phyloP scores from a whole-genome alignment of 2,329 filamentous ascomycete genomes.

The Passalora sequoiae region DNA sequence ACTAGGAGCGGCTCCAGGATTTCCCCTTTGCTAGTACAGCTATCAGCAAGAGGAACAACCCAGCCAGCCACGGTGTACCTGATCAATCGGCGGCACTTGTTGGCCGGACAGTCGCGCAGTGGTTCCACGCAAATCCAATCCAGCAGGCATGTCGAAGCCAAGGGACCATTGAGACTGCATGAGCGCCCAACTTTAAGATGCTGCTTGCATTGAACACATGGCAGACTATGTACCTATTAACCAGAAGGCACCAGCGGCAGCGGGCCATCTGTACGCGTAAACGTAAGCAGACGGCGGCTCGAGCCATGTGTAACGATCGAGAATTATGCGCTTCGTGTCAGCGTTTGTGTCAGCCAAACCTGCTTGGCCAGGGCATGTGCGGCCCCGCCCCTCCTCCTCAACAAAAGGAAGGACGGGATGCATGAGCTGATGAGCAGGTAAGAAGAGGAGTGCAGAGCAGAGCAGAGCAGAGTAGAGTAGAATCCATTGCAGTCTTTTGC shows the following conservation, averaged over 20 bases:
- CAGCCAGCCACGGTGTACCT: conserved; percentile 7
- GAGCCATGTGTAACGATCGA: conserved; percentile 1
- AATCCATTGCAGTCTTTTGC: too few species aligned
- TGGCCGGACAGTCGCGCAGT: not conserved
- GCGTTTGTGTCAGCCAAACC: too few species aligned
- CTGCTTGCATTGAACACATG: not conserved
- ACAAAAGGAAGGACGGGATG: too few species aligned
- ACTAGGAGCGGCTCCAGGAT: not conserved
- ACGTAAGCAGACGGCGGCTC: not conserved
- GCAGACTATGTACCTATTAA: not conserved
- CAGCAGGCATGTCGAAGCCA: not conserved
- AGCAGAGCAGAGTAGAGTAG: too few species aligned
- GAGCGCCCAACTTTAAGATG: not conserved
- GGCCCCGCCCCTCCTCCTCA: too few species aligned
- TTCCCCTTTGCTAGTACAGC: not conserved
- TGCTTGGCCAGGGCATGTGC: too few species aligned
- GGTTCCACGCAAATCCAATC: not conserved
- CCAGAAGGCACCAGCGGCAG: not conserved
- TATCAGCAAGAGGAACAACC: not conserved
- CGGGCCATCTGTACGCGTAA: not conserved
- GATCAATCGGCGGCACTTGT: conserved; percentile 4
- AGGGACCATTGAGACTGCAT: not conserved
- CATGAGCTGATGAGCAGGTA: too few species aligned
- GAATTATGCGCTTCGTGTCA: not conserved
- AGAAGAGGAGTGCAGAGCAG: too few species aligned